Conservation (phyloP, 129 eudicot genomes). For the Flaveria bidentis region DNA sequence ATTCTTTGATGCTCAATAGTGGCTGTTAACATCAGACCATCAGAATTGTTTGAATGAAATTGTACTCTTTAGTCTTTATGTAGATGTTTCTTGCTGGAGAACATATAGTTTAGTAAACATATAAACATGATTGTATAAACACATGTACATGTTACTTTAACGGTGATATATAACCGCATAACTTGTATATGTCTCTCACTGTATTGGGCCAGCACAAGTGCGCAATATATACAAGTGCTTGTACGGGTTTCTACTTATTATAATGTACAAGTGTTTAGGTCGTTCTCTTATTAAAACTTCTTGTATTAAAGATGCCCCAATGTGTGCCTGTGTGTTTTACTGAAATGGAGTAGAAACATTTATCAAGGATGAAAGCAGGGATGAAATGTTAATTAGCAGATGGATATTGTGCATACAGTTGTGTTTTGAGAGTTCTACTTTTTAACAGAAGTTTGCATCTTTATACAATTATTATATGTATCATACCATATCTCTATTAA, state of each 20-base stretch:
- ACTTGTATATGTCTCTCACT: neutral
- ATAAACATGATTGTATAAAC: neutral
- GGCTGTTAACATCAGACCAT: neutral
- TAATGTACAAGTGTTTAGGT: neutral
- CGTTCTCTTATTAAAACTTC: neutral
- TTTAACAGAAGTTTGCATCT: constrained; percentile 1
- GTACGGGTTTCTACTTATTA: neutral
- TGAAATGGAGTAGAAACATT: constrained; percentile 18
- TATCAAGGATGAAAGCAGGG: constrained; percentile 1
- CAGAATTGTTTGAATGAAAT: neutral
- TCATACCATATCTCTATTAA: neutral
- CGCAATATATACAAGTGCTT: neutral
- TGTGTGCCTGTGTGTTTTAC: neutral
- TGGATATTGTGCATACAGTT: neutral
- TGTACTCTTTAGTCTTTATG: neutral
- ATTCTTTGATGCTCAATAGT: constrained; percentile 21
- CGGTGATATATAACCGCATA: neutral
- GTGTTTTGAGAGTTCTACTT: constrained; percentile 15
- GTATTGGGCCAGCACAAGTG: neutral
- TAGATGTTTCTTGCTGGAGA: neutral
- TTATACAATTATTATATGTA: neutral
- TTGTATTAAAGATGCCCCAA: neutral
- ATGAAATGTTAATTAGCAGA: neutral
- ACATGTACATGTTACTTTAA: neutral
- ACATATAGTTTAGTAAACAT: neutral